Evolutionary conservation across 192 early-diverging fungal species (phyloP).

Genomic region (Backusella macrospora): DNA sequence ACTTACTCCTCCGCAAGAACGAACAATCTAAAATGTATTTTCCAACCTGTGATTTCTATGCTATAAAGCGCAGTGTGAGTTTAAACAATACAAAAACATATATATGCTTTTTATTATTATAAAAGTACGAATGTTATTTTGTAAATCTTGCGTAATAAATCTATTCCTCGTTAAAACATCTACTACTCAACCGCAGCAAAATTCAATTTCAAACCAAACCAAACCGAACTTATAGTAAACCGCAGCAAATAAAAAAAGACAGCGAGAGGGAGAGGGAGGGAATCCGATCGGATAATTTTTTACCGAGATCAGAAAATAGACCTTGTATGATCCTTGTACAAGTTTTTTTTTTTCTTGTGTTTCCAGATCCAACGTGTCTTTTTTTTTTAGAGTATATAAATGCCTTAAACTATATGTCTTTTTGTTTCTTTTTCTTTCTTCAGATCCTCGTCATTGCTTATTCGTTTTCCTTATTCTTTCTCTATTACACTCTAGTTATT

Average conservation of each 20-base stretch:
- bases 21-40: no score
- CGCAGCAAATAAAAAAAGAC: background rate
- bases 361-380: slow-evolving; percentile 2
- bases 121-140: no score
- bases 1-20: no score
- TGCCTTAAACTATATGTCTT: background rate
- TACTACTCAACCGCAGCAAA: no score
- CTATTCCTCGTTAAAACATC: no score
- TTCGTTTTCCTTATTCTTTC: background rate
- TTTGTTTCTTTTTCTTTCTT: background rate
- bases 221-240: background rate
- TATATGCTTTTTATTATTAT: no score
- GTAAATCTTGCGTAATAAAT: no score
- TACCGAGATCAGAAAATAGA: background rate
- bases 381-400: background rate
- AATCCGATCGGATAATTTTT: background rate
- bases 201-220: no score
- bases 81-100: no score
- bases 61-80: no score
- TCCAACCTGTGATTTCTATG: no score
- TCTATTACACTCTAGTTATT: background rate
- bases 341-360: slow-evolving; percentile 10
- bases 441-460: background rate
- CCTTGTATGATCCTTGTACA: background rate
- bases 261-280: background rate